Evolutionary conservation across 2,329 filamentous ascomycete genomes (phyloP).

Genomic region (Pseudocercospora cruenta): DNA sequence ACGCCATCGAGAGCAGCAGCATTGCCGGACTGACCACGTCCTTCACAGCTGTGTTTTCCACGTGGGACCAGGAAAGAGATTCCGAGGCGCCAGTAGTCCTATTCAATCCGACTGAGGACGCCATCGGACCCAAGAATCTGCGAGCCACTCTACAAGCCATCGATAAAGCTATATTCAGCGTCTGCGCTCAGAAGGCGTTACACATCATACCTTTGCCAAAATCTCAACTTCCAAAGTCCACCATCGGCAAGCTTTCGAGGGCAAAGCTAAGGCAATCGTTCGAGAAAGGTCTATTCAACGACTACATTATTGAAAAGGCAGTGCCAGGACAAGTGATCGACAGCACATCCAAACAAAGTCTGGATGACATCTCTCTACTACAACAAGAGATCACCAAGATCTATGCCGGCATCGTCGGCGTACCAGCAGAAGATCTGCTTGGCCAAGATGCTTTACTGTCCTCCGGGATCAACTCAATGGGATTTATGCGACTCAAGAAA

Average conservation of each 20-base stretch:
- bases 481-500: conserved; percentile 30
- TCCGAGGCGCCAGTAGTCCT: conserved; percentile 28
- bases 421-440: conserved; percentile 16
- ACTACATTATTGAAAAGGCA: conserved; percentile 14
- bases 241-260: conserved; percentile 32
- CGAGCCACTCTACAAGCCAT: conserved; percentile 22
- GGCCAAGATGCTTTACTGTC: conserved; percentile 23
- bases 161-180: conserved; percentile 24
- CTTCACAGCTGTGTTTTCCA: conserved; percentile 29
- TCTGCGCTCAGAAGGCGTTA: conserved; percentile 26
- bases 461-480: conserved; percentile 24
- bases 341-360: background rate
- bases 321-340: background rate
- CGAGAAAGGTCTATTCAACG: conserved; percentile 22
- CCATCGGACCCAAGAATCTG: conserved; percentile 25
- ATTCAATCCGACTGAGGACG: conserved; percentile 28
- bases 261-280: conserved; percentile 25
- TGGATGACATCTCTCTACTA: conserved; percentile 18
- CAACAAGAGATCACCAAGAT: conserved; percentile 26
- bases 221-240: conserved; percentile 27
- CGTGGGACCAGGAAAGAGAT: conserved; percentile 25
- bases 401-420: conserved; percentile 22
- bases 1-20: conserved; percentile 25
- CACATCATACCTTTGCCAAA: conserved; percentile 28
- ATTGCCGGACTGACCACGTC: conserved; percentile 22